phyloP scores from a whole-genome alignment of 1,284 basidiomycete genomes.

The Gomphus bonarii region DNA sequence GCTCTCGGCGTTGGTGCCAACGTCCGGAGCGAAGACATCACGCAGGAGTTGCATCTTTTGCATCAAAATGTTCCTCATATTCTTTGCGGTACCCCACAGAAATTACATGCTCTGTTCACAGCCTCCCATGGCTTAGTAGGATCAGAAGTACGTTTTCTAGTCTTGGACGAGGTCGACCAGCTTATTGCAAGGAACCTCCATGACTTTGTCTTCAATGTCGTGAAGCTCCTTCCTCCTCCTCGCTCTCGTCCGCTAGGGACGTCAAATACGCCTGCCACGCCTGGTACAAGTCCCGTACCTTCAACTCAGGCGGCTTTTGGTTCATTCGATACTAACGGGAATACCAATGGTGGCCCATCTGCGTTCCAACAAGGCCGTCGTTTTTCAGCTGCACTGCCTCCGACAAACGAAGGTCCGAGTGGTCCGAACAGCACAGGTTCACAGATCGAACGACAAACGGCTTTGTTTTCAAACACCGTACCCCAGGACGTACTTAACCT shows the following conservation, averaged over 20 bases:
- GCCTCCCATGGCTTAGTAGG: conserved; percentile 64
- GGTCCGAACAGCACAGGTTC: not conserved
- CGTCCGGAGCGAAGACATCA: conserved; percentile 53
- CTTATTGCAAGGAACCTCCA: conserved; percentile 94
- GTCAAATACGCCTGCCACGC: conserved; percentile 6
- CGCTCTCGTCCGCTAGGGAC: conserved; percentile 50
- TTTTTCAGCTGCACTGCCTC: conserved; percentile 34
- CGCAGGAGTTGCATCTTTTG: conserved; percentile 71
- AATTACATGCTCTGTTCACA: conserved; percentile 89
- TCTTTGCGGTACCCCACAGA: conserved; percentile 94
- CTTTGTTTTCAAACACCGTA: conserved; percentile 90
- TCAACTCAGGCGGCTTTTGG: conserved; percentile 31
- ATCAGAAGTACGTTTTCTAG: conserved; percentile 81
- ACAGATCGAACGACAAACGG: conserved; percentile 78
- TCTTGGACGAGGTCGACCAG: conserved; percentile 96
- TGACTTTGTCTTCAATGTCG: conserved; percentile 88
- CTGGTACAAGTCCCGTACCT: conserved; percentile 16
- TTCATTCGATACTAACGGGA: conserved; percentile 39
- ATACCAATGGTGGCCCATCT: conserved; percentile 19
- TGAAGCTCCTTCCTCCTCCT: conserved; percentile 80
- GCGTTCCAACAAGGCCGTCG: conserved; percentile 47
- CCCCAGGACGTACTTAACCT: conserved; percentile 92
- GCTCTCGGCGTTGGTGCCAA: conserved; percentile 76
- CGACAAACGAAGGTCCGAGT: not conserved
- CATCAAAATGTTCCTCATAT: conserved; percentile 91